These are phyloP conservation scores for Colletotrichum plurivorum DNA, from an alignment of 2,329 filamentous ascomycete genomes.

Conservation along the genomic window DNA sequence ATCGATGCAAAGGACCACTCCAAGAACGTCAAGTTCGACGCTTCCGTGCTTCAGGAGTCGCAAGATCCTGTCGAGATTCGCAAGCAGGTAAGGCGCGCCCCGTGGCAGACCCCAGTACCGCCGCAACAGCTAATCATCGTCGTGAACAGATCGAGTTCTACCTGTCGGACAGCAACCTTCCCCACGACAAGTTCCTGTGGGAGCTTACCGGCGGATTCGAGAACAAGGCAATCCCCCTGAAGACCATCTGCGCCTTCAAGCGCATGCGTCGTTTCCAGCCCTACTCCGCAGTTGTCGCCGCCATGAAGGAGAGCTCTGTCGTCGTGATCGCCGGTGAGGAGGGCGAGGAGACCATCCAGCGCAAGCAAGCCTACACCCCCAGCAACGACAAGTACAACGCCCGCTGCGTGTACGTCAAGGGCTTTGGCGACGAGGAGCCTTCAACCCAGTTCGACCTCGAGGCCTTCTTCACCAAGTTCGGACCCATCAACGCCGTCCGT, in stretches of 20 bases:
- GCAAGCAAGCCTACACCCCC: slow-evolving; percentile 78
- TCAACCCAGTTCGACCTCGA: slow-evolving; percentile 95
- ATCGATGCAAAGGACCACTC: slow-evolving; percentile 55
- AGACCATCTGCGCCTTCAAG: slow-evolving; percentile 87
- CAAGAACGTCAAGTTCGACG: slow-evolving; percentile 80
- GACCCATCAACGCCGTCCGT: slow-evolving; percentile 84
- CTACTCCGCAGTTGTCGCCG: slow-evolving; percentile 85
- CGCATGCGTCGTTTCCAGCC: slow-evolving; percentile 97
- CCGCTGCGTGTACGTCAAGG: slow-evolving; percentile 91
- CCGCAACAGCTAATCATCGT: neutral
- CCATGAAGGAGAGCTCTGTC: slow-evolving; percentile 82
- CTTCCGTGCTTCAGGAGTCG: slow-evolving; percentile 76
- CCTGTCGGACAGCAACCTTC: slow-evolving; percentile 92
- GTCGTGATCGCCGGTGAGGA: slow-evolving; percentile 83
- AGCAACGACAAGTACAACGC: slow-evolving; percentile 77
- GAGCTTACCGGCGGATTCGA: slow-evolving; percentile 80
- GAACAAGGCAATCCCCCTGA: slow-evolving; percentile 86
- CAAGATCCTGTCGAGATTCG: slow-evolving; percentile 86
- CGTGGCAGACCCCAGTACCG: too few relatives aligned
- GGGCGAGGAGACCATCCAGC: slow-evolving; percentile 79
- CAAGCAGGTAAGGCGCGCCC: slow-evolving; percentile 74
- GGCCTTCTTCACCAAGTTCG: slow-evolving; percentile 87
- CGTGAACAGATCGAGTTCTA: slow-evolving; percentile 87
- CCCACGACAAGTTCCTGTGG: slow-evolving; percentile 90
- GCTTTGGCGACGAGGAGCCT: slow-evolving; percentile 87